Base-by-base conservation (phyloP, 371 early-diverging fungal species). In the Capillidium heterosporum region DNA sequence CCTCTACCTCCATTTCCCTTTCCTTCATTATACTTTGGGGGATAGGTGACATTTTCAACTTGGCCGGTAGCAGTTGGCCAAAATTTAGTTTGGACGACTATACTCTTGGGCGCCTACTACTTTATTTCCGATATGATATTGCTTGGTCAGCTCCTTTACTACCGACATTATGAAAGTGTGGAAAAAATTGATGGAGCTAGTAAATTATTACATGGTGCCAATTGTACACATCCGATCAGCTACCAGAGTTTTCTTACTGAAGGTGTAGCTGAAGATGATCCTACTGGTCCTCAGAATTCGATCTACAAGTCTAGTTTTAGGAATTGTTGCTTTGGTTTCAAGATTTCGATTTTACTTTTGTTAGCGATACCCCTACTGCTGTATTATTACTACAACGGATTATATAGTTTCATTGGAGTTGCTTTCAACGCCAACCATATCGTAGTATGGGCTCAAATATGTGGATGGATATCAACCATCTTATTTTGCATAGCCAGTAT, bases 21-120 rank as follows among this genome's bases (percentile, higher is more conserved):
- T 65, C 72, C 1, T 87, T 89, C 58, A 60, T 90, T 8, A 67
- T 76, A 23, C 77, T 83, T 61, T 91, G 91, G 91, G 65, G 85
- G 17, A 71, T 76, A 0, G 91, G 90, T 15, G 91, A 91, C 60
- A 62, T 85, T 27, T 74, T 79, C 63, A 87, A 87, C 65, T 65
- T 88, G 32, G 63, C 77, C 47, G 91, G 90, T 43, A 77, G 82
- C 43, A 66, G n/a, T 82, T 19, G 67, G 82, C 61, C 87, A 88
- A 50, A 68, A 80, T 50, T 72, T 89, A 43, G 60, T 85, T 42
- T 60, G 74, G 5, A 83, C 85, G 0, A 77, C 80, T 68, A 82
- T 84, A 67, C 15, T 51, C 13, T 23, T 48, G 10, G 27, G 26
- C 26, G n/a, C 8, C 8, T 48, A 48, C n/a, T 48, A 26, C 31